Percentiles rank a stretch among this genome's conserved stretches.
Conservation (phyloP, 2,329 filamentous ascomycete species). For the Arthroderma uncinatum region DNA sequence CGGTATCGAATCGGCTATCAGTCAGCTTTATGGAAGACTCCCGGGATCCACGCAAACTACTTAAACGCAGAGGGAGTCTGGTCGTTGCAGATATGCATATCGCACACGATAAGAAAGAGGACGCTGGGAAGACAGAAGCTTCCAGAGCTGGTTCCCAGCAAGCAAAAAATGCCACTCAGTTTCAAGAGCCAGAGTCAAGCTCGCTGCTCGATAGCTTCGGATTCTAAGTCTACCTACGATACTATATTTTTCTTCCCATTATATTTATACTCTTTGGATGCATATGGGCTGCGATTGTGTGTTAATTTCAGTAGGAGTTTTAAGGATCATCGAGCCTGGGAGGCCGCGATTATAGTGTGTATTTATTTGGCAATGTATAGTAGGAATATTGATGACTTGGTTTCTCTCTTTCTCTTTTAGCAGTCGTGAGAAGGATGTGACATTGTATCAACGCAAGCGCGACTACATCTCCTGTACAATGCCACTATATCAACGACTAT, state of each 20-base stretch:
- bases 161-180: slow-evolving; percentile 56
- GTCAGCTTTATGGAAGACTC: slow-evolving; percentile 22
- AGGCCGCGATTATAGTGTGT: not conserved
- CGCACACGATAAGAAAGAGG: slow-evolving; percentile 30
- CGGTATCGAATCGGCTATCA: slow-evolving; percentile 12
- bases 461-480: too few relatives aligned
- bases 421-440: too few relatives aligned
- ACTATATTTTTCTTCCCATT: not conserved
- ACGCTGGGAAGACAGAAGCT: slow-evolving; percentile 25
- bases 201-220: slow-evolving; percentile 89
- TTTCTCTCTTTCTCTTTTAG: not conserved
- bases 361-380: not conserved
- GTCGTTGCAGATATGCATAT: slow-evolving; percentile 59
- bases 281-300: not conserved
- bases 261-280: not conserved
- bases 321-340: not conserved
- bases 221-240: slow-evolving; percentile 59
- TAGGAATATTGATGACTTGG: not conserved
- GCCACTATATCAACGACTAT: too few relatives aligned
- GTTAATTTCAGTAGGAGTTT: not conserved
- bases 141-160: slow-evolving; percentile 36
- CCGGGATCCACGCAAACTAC: slow-evolving; percentile 54
- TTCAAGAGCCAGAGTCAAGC: slow-evolving; percentile 83
- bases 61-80: slow-evolving; percentile 61
- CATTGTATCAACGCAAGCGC: too few relatives aligned